Conservation (phyloP, 495 filamentous ascomycete species). For the Hypomontagnella submonticulosa region DNA sequence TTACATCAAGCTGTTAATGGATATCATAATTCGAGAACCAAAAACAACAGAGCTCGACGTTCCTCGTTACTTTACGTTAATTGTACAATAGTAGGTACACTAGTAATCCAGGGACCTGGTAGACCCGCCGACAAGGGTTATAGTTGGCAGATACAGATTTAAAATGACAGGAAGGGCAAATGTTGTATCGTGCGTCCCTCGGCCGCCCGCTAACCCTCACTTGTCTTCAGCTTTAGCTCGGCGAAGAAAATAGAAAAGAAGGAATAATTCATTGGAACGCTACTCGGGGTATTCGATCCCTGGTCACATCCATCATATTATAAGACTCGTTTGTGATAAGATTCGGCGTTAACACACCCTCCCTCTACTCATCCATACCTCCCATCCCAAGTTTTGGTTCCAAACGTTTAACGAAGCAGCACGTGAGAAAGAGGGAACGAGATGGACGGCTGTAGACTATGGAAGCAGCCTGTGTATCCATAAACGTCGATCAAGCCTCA, state of each 20-base stretch:
- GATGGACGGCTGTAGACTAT: slow-evolving; percentile 17
- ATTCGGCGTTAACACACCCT: not conserved
- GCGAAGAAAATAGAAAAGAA: slow-evolving; percentile 9
- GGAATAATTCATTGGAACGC: slow-evolving; percentile 6
- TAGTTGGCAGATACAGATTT: slow-evolving; percentile 24
- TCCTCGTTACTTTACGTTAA: not conserved
- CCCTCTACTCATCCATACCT: slow-evolving; percentile 1
- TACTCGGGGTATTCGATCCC: slow-evolving; percentile 7
- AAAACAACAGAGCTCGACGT: too few species aligned
- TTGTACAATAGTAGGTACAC: not conserved
- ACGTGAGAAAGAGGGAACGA: slow-evolving; percentile 26
- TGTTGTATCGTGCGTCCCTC: slow-evolving; percentile 38
- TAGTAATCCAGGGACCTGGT: slow-evolving; percentile 26
- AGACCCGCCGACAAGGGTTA: slow-evolving; percentile 24
- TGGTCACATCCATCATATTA: slow-evolving; percentile 2
- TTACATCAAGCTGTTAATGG: not conserved
- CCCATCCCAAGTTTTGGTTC: slow-evolving; percentile 2
- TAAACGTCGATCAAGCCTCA: slow-evolving; percentile 26
- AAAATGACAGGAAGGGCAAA: slow-evolving; percentile 43
- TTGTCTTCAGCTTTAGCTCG: slow-evolving; percentile 14
- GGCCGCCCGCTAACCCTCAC: slow-evolving; percentile 23
- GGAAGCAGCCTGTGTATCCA: not conserved
- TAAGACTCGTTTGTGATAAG: not conserved
- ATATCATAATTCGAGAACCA: too few species aligned
- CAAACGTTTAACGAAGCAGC: slow-evolving; percentile 22